These are phyloP conservation scores for Metarhizium guizhouense DNA, from an alignment of 2,329 filamentous ascomycete genomes.

Conservation along the genomic window DNA sequence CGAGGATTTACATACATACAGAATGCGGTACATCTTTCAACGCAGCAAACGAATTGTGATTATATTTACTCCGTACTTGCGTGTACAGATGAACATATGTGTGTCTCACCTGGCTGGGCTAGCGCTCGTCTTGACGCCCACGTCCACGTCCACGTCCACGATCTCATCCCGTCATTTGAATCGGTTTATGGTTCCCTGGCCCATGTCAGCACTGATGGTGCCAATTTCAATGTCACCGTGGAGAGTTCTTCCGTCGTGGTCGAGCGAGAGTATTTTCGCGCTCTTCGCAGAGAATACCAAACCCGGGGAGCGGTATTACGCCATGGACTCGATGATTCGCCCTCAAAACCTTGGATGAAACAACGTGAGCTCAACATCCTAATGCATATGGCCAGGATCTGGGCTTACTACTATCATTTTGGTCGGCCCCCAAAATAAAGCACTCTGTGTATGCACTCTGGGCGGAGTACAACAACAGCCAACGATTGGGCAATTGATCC, in stretches of 20 bases:
- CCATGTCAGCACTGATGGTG: background rate
- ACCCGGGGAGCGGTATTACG: background rate
- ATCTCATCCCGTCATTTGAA: background rate
- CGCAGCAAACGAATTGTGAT: background rate
- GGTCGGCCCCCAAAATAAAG: background rate
- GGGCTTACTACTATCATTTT: background rate
- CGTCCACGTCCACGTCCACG: background rate
- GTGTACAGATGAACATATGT: background rate
- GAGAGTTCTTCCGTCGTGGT: background rate
- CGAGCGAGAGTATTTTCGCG: background rate
- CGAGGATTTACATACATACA: too few species aligned
- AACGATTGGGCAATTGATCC: background rate
- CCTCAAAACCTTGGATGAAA: too few species aligned
- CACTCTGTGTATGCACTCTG: background rate
- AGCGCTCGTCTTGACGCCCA: background rate
- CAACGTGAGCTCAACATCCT: too few species aligned
- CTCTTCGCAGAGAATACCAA: background rate
- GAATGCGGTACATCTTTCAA: background rate
- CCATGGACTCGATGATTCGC: background rate
- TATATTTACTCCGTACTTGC: background rate
- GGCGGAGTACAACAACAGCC: background rate
- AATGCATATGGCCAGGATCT: background rate
- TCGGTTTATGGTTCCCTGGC: background rate
- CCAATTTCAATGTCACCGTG: background rate
- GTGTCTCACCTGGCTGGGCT: background rate